These are phyloP conservation scores for Axilococcus clingmanii DNA, from an alignment of 139 green algal species.

Conservation along the genomic window DNA sequence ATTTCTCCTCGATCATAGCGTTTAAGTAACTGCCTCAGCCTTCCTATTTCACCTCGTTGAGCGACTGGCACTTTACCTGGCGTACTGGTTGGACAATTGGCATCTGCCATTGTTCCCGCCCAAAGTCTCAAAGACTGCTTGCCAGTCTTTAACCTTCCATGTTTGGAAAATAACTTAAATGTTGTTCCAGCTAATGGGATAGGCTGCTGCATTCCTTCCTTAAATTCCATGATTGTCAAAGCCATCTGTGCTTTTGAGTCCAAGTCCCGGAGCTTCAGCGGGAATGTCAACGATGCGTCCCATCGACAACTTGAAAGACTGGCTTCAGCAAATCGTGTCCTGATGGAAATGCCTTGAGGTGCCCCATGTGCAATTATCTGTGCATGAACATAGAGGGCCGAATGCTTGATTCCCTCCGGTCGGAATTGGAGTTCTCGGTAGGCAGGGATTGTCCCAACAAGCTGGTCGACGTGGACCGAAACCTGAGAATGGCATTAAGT, in stretches of 20 bases:
- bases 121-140: constrained; percentile 55
- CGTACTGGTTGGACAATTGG: constrained; percentile 37
- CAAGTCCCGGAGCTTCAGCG: constrained; percentile 71
- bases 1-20: constrained; percentile 71
- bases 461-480: constrained; percentile 34
- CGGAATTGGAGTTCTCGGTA: constrained; percentile 6
- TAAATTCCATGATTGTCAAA: constrained; percentile 53
- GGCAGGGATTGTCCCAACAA: constrained; percentile 35
- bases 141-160: constrained; percentile 71
- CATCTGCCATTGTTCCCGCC: constrained; percentile 37
- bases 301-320: constrained; percentile 26
- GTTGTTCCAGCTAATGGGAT: constrained; percentile 43
- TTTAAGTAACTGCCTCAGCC: constrained; percentile 61
- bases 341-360: constrained; percentile 35
- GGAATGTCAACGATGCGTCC: constrained; percentile 15
- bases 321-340: constrained; percentile 40
- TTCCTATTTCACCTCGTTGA: constrained; percentile 35
- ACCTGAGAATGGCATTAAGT: constrained; percentile 42
- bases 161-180: constrained; percentile 80
- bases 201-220: constrained; percentile 13
- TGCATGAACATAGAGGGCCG: constrained; percentile 38
- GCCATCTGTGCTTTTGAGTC: constrained; percentile 54
- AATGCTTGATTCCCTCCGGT: neutral
- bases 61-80: constrained; percentile 64
- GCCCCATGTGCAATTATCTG: constrained; percentile 40